Base-by-base conservation (phyloP, 106 monocot genomes). In the Amphibolis antarctica region DNA sequence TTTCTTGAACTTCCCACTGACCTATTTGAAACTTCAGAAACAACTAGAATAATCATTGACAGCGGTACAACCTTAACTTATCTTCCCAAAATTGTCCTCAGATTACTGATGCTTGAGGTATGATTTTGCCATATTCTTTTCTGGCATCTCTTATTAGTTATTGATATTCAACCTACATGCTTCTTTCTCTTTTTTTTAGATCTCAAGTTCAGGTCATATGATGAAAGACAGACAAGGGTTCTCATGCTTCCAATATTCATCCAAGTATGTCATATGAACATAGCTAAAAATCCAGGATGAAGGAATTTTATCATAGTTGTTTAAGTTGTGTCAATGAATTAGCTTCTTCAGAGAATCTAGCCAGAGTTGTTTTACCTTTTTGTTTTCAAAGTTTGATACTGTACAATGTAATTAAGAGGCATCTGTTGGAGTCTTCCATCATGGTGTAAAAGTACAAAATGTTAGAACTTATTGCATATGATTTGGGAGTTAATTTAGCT, bases 51-150 rank as follows among this genome's bases (percentile, higher is more conserved):
- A 15, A 85, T 98, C 46, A 87, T 98, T 67, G 96, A 98, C 55
- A 90, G 96, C 56, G 96, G 96, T 46, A 98, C 96, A 63, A 98
- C 96, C 42, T 72, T 98, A 67, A 69, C 96, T 63, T 98, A 90
- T 78, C 78, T 98, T 55, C 96, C 96, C n/a, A 84, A 90, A 23
- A 59, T 28, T 42, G 84, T 75, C 49, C 81, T 80, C 72, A 84
- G 67, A 59, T 71, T 67, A 76, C 44, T 98, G 55, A 71, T 86
- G 78, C 62, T 56, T 74, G 67, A 70, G 69, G 96, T 98, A 82
- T 54, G 59, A 12, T 28, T 46, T 24, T n/a, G n/a, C n/a, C n/a
- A n/a, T 21, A 46, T 14, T 63, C 24, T 5, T 28, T 63, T 0
- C 9, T 23, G 1, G 4, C 19, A 12, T 25, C 11, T 46, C 44